Percentiles rank a stretch among this genome's conserved stretches.
Conservation (phyloP, 768 basidiomycete species). For the Collybia sordida region DNA sequence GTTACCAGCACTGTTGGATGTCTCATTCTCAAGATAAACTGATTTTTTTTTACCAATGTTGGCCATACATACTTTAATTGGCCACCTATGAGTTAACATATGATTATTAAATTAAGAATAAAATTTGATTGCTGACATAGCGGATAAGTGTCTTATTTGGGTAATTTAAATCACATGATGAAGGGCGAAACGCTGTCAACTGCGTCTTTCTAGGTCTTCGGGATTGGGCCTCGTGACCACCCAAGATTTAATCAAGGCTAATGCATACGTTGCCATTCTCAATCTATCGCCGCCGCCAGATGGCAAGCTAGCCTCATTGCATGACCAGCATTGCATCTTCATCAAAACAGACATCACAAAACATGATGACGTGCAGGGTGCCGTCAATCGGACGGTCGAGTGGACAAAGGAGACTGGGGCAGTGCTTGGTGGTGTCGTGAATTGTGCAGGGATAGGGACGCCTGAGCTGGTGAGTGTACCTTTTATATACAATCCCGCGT, state of each 20-base stretch:
- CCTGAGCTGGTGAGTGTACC: constrained; percentile 13
- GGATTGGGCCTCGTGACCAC: constrained; percentile 58
- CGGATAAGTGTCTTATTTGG: too few species aligned
- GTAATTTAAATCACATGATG: too few species aligned
- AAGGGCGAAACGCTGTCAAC: too few species aligned
- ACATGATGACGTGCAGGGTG: constrained; percentile 32
- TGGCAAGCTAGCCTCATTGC: constrained; percentile 4
- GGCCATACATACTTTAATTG: too few species aligned
- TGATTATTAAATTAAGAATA: too few species aligned
- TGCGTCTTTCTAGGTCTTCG: constrained; percentile 40
- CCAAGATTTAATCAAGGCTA: constrained; percentile 38
- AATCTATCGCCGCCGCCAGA: constrained; percentile 44
- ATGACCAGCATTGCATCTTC: constrained; percentile 28
- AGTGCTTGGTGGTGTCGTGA: constrained; percentile 57
- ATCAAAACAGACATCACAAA: constrained; percentile 41
- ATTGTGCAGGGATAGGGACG: constrained; percentile 53
- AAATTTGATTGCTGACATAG: too few species aligned
- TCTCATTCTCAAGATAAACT: too few species aligned
- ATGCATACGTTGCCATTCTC: constrained; percentile 50
- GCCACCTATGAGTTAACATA: too few species aligned
- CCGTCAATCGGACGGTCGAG: constrained; percentile 35
- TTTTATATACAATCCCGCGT: background rate
- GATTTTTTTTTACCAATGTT: too few species aligned
- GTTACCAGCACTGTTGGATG: too few species aligned
- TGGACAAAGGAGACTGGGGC: constrained; percentile 43